These are phyloP conservation scores for Hypoxylon sp. DNA, from an alignment of 2,329 filamentous ascomycete species.

Conservation along the genomic window DNA sequence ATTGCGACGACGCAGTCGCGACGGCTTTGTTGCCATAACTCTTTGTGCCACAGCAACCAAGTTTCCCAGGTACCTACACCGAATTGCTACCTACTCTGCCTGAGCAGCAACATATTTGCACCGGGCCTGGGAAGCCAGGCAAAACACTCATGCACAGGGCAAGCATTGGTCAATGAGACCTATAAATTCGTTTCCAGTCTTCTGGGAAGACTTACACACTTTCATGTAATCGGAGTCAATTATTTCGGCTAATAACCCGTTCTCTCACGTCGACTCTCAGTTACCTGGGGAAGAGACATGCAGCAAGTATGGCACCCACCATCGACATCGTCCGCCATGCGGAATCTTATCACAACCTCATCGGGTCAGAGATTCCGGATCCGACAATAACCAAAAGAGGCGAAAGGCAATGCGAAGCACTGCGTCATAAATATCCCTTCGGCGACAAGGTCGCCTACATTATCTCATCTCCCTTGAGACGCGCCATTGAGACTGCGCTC, in stretches of 20 bases:
- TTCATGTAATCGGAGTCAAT: background rate
- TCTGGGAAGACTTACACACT: background rate
- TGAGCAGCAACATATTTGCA: slow-evolving; percentile 2
- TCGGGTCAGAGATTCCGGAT: slow-evolving; percentile 78
- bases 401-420: slow-evolving; percentile 73
- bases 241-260: no score
- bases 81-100: background rate
- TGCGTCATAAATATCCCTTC: slow-evolving; percentile 73
- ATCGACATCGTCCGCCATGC: slow-evolving; percentile 80
- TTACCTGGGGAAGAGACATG: background rate
- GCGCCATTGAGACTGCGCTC: slow-evolving; percentile 83
- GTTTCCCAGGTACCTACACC: slow-evolving; percentile 1
- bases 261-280: background rate
- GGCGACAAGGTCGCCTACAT: slow-evolving; percentile 75
- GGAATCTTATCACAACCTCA: slow-evolving; percentile 84
- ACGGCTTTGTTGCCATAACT: slow-evolving; percentile 1
- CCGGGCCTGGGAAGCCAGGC: background rate
- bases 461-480: slow-evolving; percentile 81
- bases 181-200: slow-evolving; percentile 1
- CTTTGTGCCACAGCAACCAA: slow-evolving; percentile 2
- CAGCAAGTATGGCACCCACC: slow-evolving; percentile 58
- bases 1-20: background rate
- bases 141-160: slow-evolving; percentile 3
- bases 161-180: background rate
- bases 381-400: slow-evolving; percentile 82